A percentile compares a stretch with the other conserved stretches of the same genome.
These are phyloP conservation scores for Musa acuminata DNA, from an alignment of 176 grass and related monocot genomes.

Conservation along the genomic window DNA sequence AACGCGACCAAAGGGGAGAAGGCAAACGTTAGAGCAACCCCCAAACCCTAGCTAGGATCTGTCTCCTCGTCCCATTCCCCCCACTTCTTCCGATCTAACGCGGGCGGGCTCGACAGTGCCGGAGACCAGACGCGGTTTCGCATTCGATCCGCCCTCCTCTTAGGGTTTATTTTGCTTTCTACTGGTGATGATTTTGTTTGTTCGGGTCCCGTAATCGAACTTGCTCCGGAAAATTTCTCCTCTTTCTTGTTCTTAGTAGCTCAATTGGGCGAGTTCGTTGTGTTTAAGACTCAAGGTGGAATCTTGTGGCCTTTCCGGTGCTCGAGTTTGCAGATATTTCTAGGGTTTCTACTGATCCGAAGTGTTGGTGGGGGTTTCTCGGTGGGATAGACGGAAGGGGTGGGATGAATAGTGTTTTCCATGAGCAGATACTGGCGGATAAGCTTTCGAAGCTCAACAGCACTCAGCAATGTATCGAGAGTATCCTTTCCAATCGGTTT, in stretches of 20 bases:
- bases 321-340: not conserved
- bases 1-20: not conserved
- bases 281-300: not conserved
- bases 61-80: not conserved
- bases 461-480: constrained; percentile 98
- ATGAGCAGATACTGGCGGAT: constrained; percentile 75
- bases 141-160: not conserved
- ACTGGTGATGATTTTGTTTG: not conserved
- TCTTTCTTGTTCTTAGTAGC: not conserved
- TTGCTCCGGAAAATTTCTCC: not conserved
- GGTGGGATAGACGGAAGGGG: not conserved
- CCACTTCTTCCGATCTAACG: not conserved
- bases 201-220: not conserved
- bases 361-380: not conserved
- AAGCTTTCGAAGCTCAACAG: constrained; percentile 97
- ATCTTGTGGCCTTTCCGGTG: not conserved
- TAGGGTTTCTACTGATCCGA: constrained; percentile 3
- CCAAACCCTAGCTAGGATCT: not conserved
- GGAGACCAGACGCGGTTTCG: not conserved
- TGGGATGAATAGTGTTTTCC: constrained; percentile 84
- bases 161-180: not conserved
- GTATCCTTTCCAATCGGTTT: constrained; percentile 64
- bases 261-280: not conserved
- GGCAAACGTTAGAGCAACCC: not conserved
- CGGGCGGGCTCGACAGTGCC: not conserved